A percentile compares a stretch with the other conserved stretches of the same genome.
Conservation (phyloP, 2,329 filamentous ascomycete genomes). For the Diaporthe velutina region DNA sequence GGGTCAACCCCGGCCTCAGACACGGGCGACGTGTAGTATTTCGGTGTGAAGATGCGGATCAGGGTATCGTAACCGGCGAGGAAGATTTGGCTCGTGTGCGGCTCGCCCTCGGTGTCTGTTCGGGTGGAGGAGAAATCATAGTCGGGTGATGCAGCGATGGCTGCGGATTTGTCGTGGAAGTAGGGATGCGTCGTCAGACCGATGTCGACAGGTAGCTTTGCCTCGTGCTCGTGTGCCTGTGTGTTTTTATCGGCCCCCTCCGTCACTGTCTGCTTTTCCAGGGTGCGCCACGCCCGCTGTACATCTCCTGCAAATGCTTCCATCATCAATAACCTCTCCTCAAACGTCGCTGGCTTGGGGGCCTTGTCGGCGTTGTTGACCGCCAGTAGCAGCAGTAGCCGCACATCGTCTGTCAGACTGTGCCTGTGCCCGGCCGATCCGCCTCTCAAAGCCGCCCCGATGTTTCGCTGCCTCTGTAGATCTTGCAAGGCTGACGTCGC, state of each 20-base stretch:
- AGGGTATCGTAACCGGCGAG: conserved; percentile 83
- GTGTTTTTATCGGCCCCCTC: not conserved
- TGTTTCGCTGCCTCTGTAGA: conserved; percentile 32
- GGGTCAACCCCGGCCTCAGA: conserved; percentile 1
- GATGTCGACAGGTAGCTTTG: conserved; percentile 67
- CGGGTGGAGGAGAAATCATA: conserved; percentile 48
- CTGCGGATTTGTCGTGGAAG: conserved; percentile 78
- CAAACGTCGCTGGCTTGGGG: conserved; percentile 76
- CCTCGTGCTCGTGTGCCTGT: not conserved
- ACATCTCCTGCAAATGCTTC: conserved; percentile 73
- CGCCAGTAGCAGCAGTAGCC: conserved; percentile 71
- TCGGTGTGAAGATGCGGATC: conserved; percentile 77
- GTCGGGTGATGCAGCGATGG: conserved; percentile 62
- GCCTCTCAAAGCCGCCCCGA: conserved; percentile 24
- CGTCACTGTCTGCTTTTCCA: not conserved
- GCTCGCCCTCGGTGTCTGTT: not conserved
- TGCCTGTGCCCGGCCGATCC: not conserved
- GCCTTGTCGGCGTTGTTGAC: conserved; percentile 77
- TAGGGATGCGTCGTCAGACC: conserved; percentile 79
- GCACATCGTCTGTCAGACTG: conserved; percentile 39
- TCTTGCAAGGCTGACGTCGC: conserved; percentile 60
- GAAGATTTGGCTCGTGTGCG: conserved; percentile 69
- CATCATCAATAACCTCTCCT: conserved; percentile 79
- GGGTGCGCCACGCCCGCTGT: conserved; percentile 44
- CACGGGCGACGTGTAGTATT: conserved; percentile 72